Conservation (phyloP, 352 stramenopile species). For the Aphanomyces astaci region DNA sequence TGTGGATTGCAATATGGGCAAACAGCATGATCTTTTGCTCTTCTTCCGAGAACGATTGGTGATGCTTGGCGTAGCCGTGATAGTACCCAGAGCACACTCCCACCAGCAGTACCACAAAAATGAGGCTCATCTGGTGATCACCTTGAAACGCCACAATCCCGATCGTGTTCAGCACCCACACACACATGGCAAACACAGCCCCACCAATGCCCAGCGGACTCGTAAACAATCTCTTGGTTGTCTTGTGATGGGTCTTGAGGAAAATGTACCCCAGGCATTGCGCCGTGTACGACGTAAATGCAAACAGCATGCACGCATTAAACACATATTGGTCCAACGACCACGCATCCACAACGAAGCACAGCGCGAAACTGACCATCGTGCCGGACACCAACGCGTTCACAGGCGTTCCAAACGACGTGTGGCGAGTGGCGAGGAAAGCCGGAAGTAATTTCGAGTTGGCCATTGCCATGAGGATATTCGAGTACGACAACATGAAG, state of each 20-base stretch:
- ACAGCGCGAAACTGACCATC: slow-evolving; percentile 24
- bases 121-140: slow-evolving; percentile 27
- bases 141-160: slow-evolving; percentile 26
- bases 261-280: slow-evolving; percentile 28
- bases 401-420: background rate
- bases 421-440: slow-evolving; percentile 14
- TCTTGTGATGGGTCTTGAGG: too few species aligned
- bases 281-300: slow-evolving; percentile 27
- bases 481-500: slow-evolving; percentile 30
- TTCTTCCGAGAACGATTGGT: slow-evolving; percentile 29
- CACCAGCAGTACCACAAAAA: slow-evolving; percentile 20
- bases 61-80: slow-evolving; percentile 26
- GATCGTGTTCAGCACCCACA: too few species aligned
- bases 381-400: slow-evolving; percentile 7
- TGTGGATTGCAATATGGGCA: slow-evolving; percentile 30
- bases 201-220: slow-evolving; percentile 30
- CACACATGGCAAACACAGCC: too few species aligned
- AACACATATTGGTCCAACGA: slow-evolving; percentile 20
- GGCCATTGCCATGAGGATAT: slow-evolving; percentile 33
- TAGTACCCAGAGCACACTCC: slow-evolving; percentile 25
- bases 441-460: slow-evolving; percentile 31
- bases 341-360: slow-evolving; percentile 23
- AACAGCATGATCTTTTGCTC: slow-evolving; percentile 32
- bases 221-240: too few species aligned
- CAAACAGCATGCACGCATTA: slow-evolving; percentile 23